Evolutionary conservation across 805 yeast species (phyloP).

Genomic region (Grigorovia yakushimaensis): DNA sequence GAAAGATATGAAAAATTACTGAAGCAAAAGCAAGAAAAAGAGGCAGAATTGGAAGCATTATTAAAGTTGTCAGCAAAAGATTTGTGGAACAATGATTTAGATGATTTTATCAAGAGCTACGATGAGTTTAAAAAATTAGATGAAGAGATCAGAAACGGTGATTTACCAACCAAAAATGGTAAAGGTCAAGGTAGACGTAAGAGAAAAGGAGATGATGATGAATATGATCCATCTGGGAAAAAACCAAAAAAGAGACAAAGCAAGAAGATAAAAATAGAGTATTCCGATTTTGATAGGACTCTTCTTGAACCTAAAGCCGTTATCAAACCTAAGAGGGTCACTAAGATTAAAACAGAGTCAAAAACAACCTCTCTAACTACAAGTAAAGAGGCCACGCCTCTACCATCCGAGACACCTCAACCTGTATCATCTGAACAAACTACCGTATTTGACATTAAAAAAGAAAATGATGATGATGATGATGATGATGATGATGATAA

Average conservation of each 20-base stretch:
- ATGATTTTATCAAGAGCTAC: constrained; percentile 59
- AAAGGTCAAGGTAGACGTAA: constrained; percentile 31
- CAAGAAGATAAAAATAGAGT: constrained; percentile 19
- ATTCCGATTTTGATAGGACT: constrained; percentile 20
- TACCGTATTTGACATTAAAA: constrained; percentile 14
- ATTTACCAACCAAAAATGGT: constrained; percentile 37
- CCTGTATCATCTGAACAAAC: constrained; percentile 1
- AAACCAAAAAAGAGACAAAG: constrained; percentile 17
- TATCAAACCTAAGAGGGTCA: constrained; percentile 16
- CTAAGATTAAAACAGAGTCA: constrained; percentile 19
- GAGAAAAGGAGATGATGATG: constrained; percentile 24
- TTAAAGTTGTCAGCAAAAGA: constrained; percentile 71
- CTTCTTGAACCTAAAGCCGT: constrained; percentile 20
- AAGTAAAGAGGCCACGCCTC: constrained; percentile 3
- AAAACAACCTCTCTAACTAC: constrained; percentile 3
- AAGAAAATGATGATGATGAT: constrained; percentile 9
- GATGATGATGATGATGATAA: constrained; percentile 8
- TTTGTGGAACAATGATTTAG: constrained; percentile 79
- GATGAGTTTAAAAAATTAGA: constrained; percentile 58
- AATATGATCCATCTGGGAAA: constrained; percentile 20
- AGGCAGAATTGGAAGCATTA: constrained; percentile 56
- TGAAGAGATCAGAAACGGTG: constrained; percentile 43
- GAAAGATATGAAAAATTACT: constrained; percentile 80
- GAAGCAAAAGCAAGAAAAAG: constrained; percentile 62
- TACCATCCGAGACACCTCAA: constrained; percentile 1